A percentile compares a stretch with the other conserved stretches of the same genome.
These are phyloP conservation scores for Amaranthus tricolor DNA, from an alignment of 179 eudicot species.

Conservation along the genomic window DNA sequence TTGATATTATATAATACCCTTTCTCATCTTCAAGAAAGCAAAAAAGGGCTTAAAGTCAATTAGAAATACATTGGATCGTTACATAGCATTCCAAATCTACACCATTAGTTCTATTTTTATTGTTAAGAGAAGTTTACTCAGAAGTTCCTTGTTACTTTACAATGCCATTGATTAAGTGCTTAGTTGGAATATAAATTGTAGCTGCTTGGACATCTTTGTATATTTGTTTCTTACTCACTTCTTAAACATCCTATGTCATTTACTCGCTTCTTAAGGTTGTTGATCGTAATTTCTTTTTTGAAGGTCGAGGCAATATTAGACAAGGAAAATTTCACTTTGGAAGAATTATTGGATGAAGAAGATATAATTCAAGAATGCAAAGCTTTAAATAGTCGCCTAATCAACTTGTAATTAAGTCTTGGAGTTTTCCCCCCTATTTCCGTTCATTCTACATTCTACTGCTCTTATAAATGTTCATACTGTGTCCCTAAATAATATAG, in stretches of 20 bases:
- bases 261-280: not conserved
- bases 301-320: conserved; percentile 88
- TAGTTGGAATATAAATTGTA: not conserved
- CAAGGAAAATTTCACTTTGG: conserved; percentile 84
- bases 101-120: not conserved
- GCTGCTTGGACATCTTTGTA: not conserved
- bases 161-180: not conserved
- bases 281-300: conserved; percentile 11
- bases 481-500: not conserved
- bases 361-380: conserved; percentile 99
- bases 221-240: not conserved
- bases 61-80: not conserved
- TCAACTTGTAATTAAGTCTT: conserved; percentile 68
- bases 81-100: not conserved
- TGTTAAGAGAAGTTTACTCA: not conserved
- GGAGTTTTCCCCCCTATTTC: not conserved
- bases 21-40: not conserved
- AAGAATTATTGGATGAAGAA: conserved; percentile 96
- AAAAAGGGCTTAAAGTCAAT: not conserved
- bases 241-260: not conserved
- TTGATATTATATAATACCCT: not conserved
- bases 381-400: conserved; percentile 90
- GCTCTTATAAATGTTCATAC: not conserved
- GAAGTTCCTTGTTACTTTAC: not conserved
- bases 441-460: not conserved